A percentile compares a stretch with the other conserved stretches of the same genome.
Conservation (phyloP, 306 rosid genomes). For the Hippophae rhamnoides region DNA sequence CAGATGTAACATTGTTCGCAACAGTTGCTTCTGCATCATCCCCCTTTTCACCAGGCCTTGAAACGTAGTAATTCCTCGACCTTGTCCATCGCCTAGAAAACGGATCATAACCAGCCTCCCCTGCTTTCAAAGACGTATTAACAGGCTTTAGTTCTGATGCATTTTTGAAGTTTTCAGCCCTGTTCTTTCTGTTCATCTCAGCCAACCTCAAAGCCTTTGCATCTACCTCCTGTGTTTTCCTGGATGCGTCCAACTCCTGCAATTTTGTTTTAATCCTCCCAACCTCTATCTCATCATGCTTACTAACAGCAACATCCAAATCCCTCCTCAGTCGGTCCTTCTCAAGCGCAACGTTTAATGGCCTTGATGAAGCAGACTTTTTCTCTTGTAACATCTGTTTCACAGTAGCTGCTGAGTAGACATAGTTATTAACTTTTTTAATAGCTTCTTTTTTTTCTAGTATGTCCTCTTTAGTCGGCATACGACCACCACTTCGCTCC, state of each 20-base stretch:
- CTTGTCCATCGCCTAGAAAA: slow-evolving; percentile 98
- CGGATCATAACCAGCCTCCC: slow-evolving; percentile 98
- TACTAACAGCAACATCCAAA: slow-evolving; percentile 60
- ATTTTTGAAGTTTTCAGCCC: slow-evolving; percentile 92
- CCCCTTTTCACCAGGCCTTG: slow-evolving; percentile 43
- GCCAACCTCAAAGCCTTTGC: slow-evolving; percentile 76
- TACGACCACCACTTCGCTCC: slow-evolving; percentile 66
- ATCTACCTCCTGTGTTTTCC: slow-evolving; percentile 43
- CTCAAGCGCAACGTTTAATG: slow-evolving; percentile 83
- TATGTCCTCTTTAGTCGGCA: slow-evolving; percentile 59
- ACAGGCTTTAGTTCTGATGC: slow-evolving; percentile 65
- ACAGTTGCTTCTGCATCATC: slow-evolving; percentile 32
- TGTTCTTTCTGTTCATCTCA: slow-evolving; percentile 91
- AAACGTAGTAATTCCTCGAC: slow-evolving; percentile 76
- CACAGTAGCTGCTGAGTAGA: slow-evolving; percentile 87
- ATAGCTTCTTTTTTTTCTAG: slow-evolving; percentile 57
- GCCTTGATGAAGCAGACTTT: slow-evolving; percentile 69
- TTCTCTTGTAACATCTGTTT: slow-evolving; percentile 90
- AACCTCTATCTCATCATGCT: slow-evolving; percentile 46
- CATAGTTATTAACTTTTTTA: slow-evolving; percentile 50
- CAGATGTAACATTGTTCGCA: slow-evolving; percentile 19
- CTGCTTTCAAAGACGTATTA: slow-evolving; percentile 54
- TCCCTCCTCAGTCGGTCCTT: slow-evolving; percentile 72
- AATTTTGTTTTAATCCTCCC: slow-evolving; percentile 61
- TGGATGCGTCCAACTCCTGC: slow-evolving; percentile 62